phyloP scores from a whole-genome alignment of 768 basidiomycete genomes.

The Amanita rimosa region DNA sequence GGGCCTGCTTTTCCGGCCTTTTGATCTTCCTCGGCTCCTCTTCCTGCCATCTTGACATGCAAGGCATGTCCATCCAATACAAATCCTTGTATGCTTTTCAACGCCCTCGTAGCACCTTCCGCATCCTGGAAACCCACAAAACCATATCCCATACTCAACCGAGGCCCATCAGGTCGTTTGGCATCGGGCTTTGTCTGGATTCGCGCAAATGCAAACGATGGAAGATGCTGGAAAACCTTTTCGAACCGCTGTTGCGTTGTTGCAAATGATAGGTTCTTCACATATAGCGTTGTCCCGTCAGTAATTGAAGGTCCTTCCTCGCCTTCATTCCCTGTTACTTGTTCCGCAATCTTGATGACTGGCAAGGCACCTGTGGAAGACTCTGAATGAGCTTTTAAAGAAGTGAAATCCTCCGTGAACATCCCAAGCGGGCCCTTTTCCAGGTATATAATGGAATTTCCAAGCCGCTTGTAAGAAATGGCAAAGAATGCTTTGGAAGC shows the following conservation, averaged over 20 bases:
- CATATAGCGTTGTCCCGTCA: slow-evolving; percentile 75
- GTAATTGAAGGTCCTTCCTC: slow-evolving; percentile 29
- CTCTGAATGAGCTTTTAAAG: slow-evolving; percentile 7
- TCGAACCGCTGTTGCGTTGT: slow-evolving; percentile 69
- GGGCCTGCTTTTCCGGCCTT: slow-evolving; percentile 24
- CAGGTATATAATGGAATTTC: slow-evolving; percentile 84
- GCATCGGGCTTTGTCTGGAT: slow-evolving; percentile 89
- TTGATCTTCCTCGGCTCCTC: slow-evolving; percentile 49
- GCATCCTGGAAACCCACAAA: slow-evolving; percentile 83
- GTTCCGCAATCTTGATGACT: slow-evolving; percentile 29
- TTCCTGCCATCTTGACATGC: slow-evolving; percentile 77
- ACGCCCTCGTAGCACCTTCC: slow-evolving; percentile 63
- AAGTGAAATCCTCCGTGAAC: slow-evolving; percentile 41
- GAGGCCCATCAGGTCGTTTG: slow-evolving; percentile 43
- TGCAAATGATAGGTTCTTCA: slow-evolving; percentile 94
- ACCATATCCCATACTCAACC: slow-evolving; percentile 92
- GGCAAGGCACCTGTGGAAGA: slow-evolving; percentile 2
- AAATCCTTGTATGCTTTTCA: slow-evolving; percentile 71
- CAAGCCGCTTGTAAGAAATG: slow-evolving; percentile 79
- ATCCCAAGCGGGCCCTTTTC: slow-evolving; percentile 87
- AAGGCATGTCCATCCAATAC: slow-evolving; percentile 82
- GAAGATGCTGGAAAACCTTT: slow-evolving; percentile 60
- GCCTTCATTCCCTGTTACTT: slow-evolving; percentile 24
- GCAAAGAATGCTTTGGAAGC: slow-evolving; percentile 69
- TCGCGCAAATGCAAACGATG: slow-evolving; percentile 77